These are phyloP conservation scores for Lentinula aciculospora DNA, from an alignment of 768 basidiomycete genomes.

Conservation along the genomic window DNA sequence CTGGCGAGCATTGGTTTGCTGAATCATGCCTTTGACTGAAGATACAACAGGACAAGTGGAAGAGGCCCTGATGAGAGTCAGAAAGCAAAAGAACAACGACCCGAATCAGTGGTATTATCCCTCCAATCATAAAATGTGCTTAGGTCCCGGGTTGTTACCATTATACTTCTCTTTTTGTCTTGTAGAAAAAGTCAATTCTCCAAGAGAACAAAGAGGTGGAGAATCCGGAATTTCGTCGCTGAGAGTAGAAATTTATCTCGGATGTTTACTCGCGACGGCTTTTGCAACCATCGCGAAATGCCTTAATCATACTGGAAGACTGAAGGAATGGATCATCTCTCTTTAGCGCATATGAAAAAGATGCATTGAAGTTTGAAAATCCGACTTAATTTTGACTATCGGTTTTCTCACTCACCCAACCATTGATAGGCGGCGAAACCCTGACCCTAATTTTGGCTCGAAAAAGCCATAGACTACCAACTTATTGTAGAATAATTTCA, in stretches of 20 bases:
- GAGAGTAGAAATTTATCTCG: background rate
- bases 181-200: background rate
- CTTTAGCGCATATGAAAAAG: no score
- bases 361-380: no score
- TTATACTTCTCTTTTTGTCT: background rate
- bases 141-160: background rate
- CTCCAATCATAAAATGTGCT: conserved; percentile 1
- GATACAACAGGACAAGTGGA: background rate
- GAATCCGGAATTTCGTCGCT: background rate
- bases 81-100: conserved; percentile 2
- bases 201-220: background rate
- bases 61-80: background rate
- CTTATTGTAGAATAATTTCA: no score
- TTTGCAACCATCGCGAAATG: no score
- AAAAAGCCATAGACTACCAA: no score
- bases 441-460: no score
- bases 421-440: no score
- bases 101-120: conserved; percentile 1
- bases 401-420: no score
- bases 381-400: no score
- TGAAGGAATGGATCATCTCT: no score
- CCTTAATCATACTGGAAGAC: no score
- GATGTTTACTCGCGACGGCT: no score
- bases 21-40: conserved; percentile 47
- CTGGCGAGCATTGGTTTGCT: conserved; percentile 49